Base-by-base conservation (phyloP, 768 basidiomycete genomes). In the Hydnum rufescens region DNA sequence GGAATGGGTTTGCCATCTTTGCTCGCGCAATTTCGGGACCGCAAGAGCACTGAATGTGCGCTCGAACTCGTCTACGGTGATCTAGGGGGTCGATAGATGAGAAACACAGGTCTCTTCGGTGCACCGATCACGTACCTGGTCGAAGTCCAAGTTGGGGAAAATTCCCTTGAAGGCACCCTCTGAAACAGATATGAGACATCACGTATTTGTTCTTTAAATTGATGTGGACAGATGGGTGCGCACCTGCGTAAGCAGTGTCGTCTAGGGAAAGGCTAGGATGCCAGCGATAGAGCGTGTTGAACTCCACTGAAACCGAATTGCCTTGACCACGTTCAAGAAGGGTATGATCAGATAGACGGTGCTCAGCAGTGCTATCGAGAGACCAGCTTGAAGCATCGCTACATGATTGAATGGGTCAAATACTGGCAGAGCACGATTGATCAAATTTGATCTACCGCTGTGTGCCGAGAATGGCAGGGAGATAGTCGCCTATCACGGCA, bases 251-350 rank as follows among this genome's bases (percentile, higher is more conserved):
- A 5, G 32, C 52, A 36, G 51, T 55, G 31, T 57, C 57, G 19
- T 31, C 47, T n/a, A 32, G 46, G 5, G 43, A 36, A 26, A 56
- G 53, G 32, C 51, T 53, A 22, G 57, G 49, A 42, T 57, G 57
- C 57, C 57, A 57, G 18, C 54, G 55, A 46, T 57, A 57, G n/a
- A 57, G 48, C 23, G 52, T 32, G 42, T 49, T 51, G 39, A 57
- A 57, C 53, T 59, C 58, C 31, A 58, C 50, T 13, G 53, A 54
- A 29, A 49, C 47, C 22, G 54, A 51, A 34, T 59, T 59, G 5
- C 58, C 58, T n/a, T 18, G 42, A n/a, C 83, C 85, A 5, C 76
- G 71, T 32, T 75, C 73, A 13, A 72, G 65, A 52, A 81, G 63
- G 0, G 67, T 65, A 56, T 83, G 80, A 47, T 58, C 55, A 2